Base-by-base conservation (phyloP, 164 flowering plant genomes). In the Kingdonia uniflora region DNA sequence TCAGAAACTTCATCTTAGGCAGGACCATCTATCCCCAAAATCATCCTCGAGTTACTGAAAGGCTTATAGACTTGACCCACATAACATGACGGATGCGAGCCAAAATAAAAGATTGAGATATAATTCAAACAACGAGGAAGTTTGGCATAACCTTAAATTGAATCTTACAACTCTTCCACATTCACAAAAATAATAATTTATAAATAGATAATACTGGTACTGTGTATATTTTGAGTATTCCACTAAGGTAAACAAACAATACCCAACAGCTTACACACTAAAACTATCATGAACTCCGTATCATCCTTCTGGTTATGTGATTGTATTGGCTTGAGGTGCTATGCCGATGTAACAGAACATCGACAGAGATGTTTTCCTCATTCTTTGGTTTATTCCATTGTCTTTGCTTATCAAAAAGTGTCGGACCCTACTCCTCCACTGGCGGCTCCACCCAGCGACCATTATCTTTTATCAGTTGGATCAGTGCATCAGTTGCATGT, bases 361-460 rank as follows among this genome's bases (percentile, higher is more conserved):
- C 6, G 8, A 29, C 35, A 29, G 35, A 29, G 35, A 29, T 29
- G n/a, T n/a, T n/a, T n/a, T n/a, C n/a, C 35, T 29, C 6, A 29
- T 29, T 8, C 35, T 29, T 29, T 3, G 8, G 35, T 8, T 29
- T 29, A 29, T 29, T n/a, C 39, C 12, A n/a, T 14, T 5, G 22
- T 14, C 7, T 26, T 19, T 33, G 14, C 11, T 45, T 15, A 33
- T 21, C 12, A 3, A 49, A 11, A 19, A 47, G 37, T 23, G 47
- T 23, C 40, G 0, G 53, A 56, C 52, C 49, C 17, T 25, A 79
- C 68, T 85, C 95, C 54, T 87, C 95, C 1, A 71, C 55, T 0
- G 92, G 90, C 35, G 96, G 96, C 19, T 91, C 98, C 26, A 84
- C 95, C 96, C 98, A 91, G 5, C 98, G 95, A 37, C 87, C 96